Evolutionary conservation across 2,329 filamentous ascomycete species (phyloP), one percentile per base, ranked within the genome.

Genomic region (Pleomassaria siparia): DNA sequence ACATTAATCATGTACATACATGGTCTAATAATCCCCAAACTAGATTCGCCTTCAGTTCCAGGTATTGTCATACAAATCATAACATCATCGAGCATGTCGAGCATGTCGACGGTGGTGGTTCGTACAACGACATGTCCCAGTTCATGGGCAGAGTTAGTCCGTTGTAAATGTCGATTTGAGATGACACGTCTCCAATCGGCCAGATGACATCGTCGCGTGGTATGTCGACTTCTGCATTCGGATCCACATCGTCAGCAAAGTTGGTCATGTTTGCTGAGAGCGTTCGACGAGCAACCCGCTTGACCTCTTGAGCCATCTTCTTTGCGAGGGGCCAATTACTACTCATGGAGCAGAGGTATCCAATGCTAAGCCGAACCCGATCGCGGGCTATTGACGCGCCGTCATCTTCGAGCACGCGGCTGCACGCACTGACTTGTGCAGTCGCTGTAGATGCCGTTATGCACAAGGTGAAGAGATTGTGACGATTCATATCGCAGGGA

Each of bases 341-440:
- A 18, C 83, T 84, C 13, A 91, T 74, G 18, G 83, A 58, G 56
- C 84, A 85, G 35, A 94, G 78, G 1, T 85, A 86, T 7, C 87
- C 88, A 50, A 88, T 89, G 54, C 89, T 91, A 15, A 95, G 80
- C 2, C 86, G 82, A 42, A 95, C 85, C 60, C 84, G 86, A 70
- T 90, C 87, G 44, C 83, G 84, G 46, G 85, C 77, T 59, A 83
- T 83, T 47, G 83, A 83, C 56, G 83, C 80, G 55, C 82, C 79
- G 56, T 82, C 79, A 48, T 79, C 75, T 54, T 66, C 66, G 12
- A 58, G 66, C 25, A 66, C 63, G 50, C 56, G 73, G 49, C 73
- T 74, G 30, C 89, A 95, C 44, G 87, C 87, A 52, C 86, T 88
- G 84, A 69, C 53, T 44, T 70, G 63, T 15, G 63, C 62, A 10